Evolutionary conservation across 164 flowering plant species (phyloP).

Genomic region (Cinnamomum micranthum): DNA sequence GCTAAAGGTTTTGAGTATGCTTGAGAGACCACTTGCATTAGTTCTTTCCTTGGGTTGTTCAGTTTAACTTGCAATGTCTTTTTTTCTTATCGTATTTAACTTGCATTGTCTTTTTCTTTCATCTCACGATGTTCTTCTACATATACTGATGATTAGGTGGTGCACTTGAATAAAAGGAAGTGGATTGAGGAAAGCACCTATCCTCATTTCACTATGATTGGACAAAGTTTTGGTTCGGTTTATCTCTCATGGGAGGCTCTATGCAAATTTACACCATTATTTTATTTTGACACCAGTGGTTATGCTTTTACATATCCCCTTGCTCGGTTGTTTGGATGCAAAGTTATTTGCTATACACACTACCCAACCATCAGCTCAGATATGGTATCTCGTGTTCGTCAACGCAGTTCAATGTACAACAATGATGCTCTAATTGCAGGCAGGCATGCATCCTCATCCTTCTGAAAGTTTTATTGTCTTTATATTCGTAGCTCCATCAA

Average conservation of each 20-base stretch:
- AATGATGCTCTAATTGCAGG: conserved; percentile 62
- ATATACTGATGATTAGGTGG: conserved; percentile 46
- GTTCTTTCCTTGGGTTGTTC: neutral
- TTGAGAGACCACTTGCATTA: neutral
- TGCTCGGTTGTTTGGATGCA: conserved; percentile 89
- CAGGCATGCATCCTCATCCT: conserved; percentile 43
- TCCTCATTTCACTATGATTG: conserved; percentile 91
- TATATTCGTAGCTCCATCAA: neutral
- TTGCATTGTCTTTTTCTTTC: neutral
- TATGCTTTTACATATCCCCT: conserved; percentile 96
- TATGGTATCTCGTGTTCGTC: conserved; percentile 85
- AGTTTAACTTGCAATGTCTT: neutral
- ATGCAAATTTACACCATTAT: conserved; percentile 63
- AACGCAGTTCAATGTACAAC: conserved; percentile 64
- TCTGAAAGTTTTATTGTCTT: neutral
- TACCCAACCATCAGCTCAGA: conserved; percentile 94
- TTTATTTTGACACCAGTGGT: conserved; percentile 89
- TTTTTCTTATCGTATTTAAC: neutral
- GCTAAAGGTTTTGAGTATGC: neutral
- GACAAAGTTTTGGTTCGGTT: conserved; percentile 91
- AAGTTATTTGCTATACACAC: conserved; percentile 87
- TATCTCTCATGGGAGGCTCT: conserved; percentile 92
- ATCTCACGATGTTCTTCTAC: conserved; percentile 3
- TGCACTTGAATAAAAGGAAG: conserved; percentile 69
- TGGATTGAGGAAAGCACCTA: conserved; percentile 92